A percentile compares a stretch with the other conserved stretches of the same genome.
Conservation (phyloP, 805 yeast species). For the Starmerella apis region DNA sequence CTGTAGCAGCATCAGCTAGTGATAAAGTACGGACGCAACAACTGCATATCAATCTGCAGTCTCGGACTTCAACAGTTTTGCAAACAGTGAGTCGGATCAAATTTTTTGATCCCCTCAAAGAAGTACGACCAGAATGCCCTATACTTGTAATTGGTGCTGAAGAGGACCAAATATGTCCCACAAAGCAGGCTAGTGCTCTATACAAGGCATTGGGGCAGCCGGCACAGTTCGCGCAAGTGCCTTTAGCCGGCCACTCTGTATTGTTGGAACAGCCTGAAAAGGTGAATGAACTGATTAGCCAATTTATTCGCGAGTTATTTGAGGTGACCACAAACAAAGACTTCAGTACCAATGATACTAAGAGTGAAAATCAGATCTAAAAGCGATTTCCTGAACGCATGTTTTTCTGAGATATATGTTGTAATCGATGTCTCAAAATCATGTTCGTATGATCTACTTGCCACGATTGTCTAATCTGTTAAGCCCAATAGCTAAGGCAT, state of each 20-base stretch:
- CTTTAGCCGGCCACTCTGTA: conserved; percentile 53
- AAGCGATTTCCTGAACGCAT: too few species aligned
- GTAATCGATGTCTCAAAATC: too few species aligned
- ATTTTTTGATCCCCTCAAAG: conserved; percentile 38
- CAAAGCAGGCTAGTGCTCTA: conserved; percentile 29
- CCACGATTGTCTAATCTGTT: too few species aligned
- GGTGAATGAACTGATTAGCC: conserved; percentile 49
- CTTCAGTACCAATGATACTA: too few species aligned
- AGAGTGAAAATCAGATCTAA: too few species aligned
- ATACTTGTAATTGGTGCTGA: conserved; percentile 51
- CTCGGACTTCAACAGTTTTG: conserved; percentile 45
- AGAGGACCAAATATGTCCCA: conserved; percentile 48
- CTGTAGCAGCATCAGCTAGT: conserved; percentile 35
- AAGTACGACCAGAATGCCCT: conserved; percentile 36
- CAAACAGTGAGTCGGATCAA: conserved; percentile 43
- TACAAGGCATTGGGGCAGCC: background rate
- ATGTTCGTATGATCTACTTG: too few species aligned
- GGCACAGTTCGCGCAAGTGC: conserved; percentile 20
- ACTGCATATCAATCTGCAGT: conserved; percentile 60
- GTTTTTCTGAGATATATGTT: too few species aligned
- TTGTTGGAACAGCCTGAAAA: conserved; percentile 55
- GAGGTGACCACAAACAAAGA: too few species aligned
- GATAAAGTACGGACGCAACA: conserved; percentile 44
- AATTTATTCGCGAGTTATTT: conserved; percentile 45
- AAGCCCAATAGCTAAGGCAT: too few species aligned